Evolutionary conservation across 2,329 filamentous ascomycete species (phyloP), one percentile per base, ranked within the genome.

Genomic region (Hirsutella thompsonii): DNA sequence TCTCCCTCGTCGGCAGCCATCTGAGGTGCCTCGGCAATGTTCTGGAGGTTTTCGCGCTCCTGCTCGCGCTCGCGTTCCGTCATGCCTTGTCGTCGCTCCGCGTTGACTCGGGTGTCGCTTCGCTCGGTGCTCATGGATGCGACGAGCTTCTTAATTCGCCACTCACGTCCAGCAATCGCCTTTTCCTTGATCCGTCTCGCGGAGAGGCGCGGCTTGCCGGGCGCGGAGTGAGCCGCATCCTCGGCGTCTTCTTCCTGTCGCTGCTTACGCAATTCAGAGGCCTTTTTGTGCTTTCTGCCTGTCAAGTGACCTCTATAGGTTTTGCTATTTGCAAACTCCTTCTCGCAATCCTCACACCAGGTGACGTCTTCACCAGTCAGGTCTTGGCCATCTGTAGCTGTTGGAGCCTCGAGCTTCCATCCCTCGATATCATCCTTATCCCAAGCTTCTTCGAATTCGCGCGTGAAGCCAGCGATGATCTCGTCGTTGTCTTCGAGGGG

Each of bases 21-120:
- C 10, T 52, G 59, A 48, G 44, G 59, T 6, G 51, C 44, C 5
- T 61, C 57, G 3, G 52, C 47, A 16, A 50, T 48, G 49, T 60
- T 73, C 60, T 89, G 86, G 13, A 95, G 66, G 36, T 89, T 88
- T 41, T 94, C 89, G 11, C 95, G 74, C 59, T 98, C 93, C 61
- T 94, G 86, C 55, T 93, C 84, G 13, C 92, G 82, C 60, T 98
- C 92, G 26, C 88, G 81, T 57, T 96, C 90, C 3, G 92, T 98
- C 88, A 98, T 94, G 49, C 90, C 90, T 58, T 93, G 87, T 60
- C 87, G 92, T 39, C 92, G 83, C 70, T 98, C 93, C 10, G 96
- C 88, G 54, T 98, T 96, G 52, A 92, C 82, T 38, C 84, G 77
- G 0, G 92, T 96, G 55, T 94, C 90, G 59, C 83, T 76, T 43